Evolutionary conservation across 1,139 yeast genomes (phyloP).

Genomic region (Spathaspora jeffriesii): DNA sequence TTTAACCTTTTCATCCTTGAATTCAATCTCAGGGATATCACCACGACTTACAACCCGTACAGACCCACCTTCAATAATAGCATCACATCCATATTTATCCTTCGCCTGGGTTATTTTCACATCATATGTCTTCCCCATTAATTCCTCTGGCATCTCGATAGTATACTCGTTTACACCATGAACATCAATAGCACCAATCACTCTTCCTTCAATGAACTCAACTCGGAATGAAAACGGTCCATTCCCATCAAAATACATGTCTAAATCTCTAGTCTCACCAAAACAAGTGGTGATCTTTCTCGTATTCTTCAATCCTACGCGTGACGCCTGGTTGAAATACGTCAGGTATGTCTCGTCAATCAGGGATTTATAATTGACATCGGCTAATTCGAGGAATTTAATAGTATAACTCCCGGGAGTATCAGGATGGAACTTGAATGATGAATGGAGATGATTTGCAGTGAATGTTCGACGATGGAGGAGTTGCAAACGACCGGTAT

Average conservation of each 20-base stretch:
- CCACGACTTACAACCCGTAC: conserved; percentile 64
- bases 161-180: conserved; percentile 44
- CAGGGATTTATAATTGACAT: conserved; percentile 50
- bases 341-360: conserved; percentile 46
- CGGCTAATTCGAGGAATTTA: conserved; percentile 60
- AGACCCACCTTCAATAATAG: conserved; percentile 53
- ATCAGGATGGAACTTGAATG: conserved; percentile 73
- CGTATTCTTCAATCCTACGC: conserved; percentile 16
- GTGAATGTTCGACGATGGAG: conserved; percentile 28
- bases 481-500: conserved; percentile 31
- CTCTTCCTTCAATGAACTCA: conserved; percentile 41
- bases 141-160: conserved; percentile 41
- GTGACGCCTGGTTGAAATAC: conserved; percentile 51
- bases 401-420: conserved; percentile 81
- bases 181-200: conserved; percentile 46
- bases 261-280: conserved; percentile 41
- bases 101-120: conserved; percentile 62
- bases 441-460: conserved; percentile 22
- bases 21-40: conserved; percentile 53
- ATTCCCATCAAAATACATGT: conserved; percentile 69
- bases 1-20: conserved; percentile 22
- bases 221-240: conserved; percentile 76
- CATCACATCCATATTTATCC: conserved; percentile 77
- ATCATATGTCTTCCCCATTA: conserved; percentile 69
- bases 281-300: conserved; percentile 35